Conservation (phyloP, 176 grass and related monocot genomes). For the Eleusine coracana region DNA sequence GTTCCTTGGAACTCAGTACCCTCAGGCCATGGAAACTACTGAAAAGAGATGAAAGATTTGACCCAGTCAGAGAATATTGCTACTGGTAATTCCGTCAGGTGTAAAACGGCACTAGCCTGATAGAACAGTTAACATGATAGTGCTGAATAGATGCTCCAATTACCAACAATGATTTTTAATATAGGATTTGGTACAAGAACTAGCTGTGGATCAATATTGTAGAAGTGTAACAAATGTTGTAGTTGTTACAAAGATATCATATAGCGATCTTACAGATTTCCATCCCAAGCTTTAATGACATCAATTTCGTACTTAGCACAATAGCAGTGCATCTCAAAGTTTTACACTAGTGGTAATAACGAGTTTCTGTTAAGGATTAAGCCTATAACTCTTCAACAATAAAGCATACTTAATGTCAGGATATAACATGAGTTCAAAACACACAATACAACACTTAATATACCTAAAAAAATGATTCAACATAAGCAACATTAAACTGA, state of each 20-base stretch:
- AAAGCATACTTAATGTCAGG: neutral
- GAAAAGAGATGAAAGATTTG: neutral
- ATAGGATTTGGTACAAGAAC: too few relatives aligned
- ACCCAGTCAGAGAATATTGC: neutral
- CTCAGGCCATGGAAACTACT: neutral
- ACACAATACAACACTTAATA: slow-evolving; percentile 20
- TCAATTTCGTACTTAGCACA: too few relatives aligned
- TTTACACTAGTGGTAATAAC: neutral
- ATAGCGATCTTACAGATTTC: neutral
- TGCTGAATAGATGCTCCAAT: slow-evolving; percentile 14
- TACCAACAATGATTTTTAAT: slow-evolving; percentile 2
- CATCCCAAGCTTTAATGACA: neutral
- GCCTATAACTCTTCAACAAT: slow-evolving; percentile 7
- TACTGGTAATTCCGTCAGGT: neutral
- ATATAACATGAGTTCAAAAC: slow-evolving; percentile 3
- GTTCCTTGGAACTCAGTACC: slow-evolving; percentile 18
- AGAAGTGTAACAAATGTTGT: slow-evolving; percentile 15
- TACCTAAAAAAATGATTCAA: neutral
- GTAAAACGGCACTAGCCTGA: neutral
- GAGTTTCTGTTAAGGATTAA: slow-evolving; percentile 7
- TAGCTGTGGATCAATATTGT: neutral
- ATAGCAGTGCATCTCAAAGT: neutral
- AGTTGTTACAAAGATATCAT: neutral
- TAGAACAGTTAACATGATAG: slow-evolving; percentile 6
- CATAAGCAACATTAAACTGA: slow-evolving; percentile 12